A percentile compares a stretch with the other conserved stretches of the same genome.
Evolutionary conservation across 164 flowering plant genomes (phyloP).

Genomic region (Piper betle): DNA sequence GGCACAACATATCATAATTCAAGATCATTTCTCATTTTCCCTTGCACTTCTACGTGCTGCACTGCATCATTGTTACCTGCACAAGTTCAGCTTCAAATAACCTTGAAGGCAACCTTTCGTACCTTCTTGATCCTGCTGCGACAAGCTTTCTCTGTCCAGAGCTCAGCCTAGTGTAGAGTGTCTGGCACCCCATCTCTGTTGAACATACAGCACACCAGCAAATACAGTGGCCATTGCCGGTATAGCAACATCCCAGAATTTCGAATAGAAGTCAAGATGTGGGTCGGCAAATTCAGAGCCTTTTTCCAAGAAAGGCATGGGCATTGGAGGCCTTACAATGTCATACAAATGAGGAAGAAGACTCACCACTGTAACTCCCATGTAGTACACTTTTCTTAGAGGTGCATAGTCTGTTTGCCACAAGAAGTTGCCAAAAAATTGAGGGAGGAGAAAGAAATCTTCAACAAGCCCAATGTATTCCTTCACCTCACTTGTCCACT

Average conservation of each 20-base stretch:
- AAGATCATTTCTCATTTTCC: too few relatives aligned
- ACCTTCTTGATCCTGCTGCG: constrained; percentile 39
- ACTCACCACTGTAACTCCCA: constrained; percentile 62
- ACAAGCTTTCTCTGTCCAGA: constrained; percentile 34
- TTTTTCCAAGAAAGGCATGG: constrained; percentile 57
- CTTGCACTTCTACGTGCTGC: too few relatives aligned
- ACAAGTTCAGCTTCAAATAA: constrained; percentile 65
- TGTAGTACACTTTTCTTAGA: constrained; percentile 49
- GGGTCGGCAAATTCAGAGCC: constrained; percentile 72
- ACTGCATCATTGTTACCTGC: constrained; percentile 21
- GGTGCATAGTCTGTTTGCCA: constrained; percentile 68
- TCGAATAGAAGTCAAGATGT: constrained; percentile 53
- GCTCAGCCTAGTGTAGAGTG: constrained; percentile 29
- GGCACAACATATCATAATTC: too few relatives aligned
- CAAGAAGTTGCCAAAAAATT: constrained; percentile 56
- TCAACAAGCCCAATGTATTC: constrained; percentile 82
- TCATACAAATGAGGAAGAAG: constrained; percentile 85
- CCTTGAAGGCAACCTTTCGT: constrained; percentile 56
- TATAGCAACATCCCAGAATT: constrained; percentile 64
- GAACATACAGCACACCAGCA: constrained; percentile 40
- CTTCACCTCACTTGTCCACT: constrained; percentile 37
- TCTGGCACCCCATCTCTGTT: constrained; percentile 64
- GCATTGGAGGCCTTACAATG: constrained; percentile 35
- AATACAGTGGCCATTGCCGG: constrained; percentile 39
- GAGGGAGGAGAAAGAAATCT: constrained; percentile 82